Evolutionary conservation across 2,329 filamentous ascomycete species (phyloP), one percentile per base, ranked within the genome.

Genomic region (Leptographium galeiforme): DNA sequence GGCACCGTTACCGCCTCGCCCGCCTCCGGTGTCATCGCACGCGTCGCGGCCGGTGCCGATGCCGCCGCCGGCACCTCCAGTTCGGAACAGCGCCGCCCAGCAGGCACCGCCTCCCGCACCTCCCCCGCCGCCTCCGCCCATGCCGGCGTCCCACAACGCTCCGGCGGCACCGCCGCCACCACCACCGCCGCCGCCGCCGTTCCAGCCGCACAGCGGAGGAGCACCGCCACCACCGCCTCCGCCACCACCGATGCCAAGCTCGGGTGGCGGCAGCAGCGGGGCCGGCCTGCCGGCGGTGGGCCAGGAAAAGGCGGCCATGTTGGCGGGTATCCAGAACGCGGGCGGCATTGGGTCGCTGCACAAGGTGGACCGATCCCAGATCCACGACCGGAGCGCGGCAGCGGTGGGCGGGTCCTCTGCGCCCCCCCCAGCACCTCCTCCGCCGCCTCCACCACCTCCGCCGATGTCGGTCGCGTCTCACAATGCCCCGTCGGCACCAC

Each of bases 251-350:
- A 38, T 48, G 33, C 47, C 47, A 10, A 39, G 34, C 34, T 39
- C 33, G 7, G 47, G 34, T 14, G n/a, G 16, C 3, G n/a, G n/a
- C n/a, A n/a, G n/a, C n/a, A n/a, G n/a, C n/a, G n/a, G n/a, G n/a
- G n/a, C n/a, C n/a, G n/a, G n/a, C n/a, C n/a, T n/a, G n/a, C n/a
- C n/a, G n/a, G n/a, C n/a, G n/a, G n/a, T n/a, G n/a, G n/a, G n/a
- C 40, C 57, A 67, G 51, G 68, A 68, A 55, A 82, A 78, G 60
- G 72, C 73, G 58, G 85, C 80, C 53, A 69, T 88, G 64, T 71
- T 86, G 59, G 84, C 81, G 46, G 79, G 84, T 62, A 93, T 93
- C 58, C 82, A 86, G 58, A 80, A 79, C 50, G 78, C 81, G 16
- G 82, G 82, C 44, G 82, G 82, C 55, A 79, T 85, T 56, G 78